Evolutionary conservation across 768 basidiomycete species (phyloP).

Genomic region (Boletus insuetus): DNA sequence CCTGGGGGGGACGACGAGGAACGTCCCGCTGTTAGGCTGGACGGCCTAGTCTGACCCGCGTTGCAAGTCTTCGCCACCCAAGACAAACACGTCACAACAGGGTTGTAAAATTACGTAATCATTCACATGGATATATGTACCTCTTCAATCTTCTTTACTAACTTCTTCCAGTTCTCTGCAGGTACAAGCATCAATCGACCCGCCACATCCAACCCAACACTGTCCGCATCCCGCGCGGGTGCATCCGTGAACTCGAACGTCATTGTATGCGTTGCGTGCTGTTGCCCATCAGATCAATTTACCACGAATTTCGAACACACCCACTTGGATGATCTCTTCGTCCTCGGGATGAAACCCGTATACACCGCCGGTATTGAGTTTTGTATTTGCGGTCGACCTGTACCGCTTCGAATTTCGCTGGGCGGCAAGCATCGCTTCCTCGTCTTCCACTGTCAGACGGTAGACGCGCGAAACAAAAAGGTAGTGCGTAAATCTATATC

Average conservation of each 20-base stretch:
- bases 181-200: conserved; percentile 67
- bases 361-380: conserved; percentile 33
- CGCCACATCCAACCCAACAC: conserved; percentile 69
- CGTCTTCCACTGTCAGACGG: conserved; percentile 68
- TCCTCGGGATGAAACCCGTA: conserved; percentile 89
- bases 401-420: conserved; percentile 40
- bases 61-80: neutral
- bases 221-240: conserved; percentile 49
- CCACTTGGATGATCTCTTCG: conserved; percentile 63
- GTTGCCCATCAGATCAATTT: neutral
- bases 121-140: no score
- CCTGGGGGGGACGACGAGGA: neutral
- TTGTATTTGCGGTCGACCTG: conserved; percentile 15
- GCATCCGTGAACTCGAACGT: conserved; percentile 50
- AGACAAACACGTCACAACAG: neutral
- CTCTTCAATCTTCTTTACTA: conserved; percentile 32
- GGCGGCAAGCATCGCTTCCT: conserved; percentile 44
- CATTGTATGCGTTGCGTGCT: conserved; percentile 22
- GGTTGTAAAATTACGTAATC: neutral
- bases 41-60: conserved; percentile 1
- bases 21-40: neutral
- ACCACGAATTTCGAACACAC: neutral
- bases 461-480: conserved; percentile 80
- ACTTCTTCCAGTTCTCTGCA: conserved; percentile 36
- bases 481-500: conserved; percentile 70